Percentiles rank a stretch among this genome's conserved stretches.
These are phyloP conservation scores for Mycena leptocephala DNA, from an alignment of 768 basidiomycete species.

Conservation along the genomic window DNA sequence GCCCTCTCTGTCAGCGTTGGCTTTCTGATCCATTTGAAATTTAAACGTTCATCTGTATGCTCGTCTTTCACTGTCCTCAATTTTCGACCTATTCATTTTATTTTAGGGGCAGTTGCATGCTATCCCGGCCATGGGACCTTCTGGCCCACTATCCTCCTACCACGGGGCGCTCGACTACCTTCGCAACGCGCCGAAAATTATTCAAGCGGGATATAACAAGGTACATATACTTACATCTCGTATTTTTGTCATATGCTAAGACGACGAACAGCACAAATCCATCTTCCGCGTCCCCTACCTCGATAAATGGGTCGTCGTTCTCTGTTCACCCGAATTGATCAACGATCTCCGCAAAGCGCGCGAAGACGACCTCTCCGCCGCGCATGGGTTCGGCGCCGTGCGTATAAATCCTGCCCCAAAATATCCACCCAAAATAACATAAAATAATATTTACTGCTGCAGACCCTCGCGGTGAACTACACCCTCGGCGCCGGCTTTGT, in stretches of 20 bases:
- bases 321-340: conserved; percentile 58
- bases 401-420: neutral
- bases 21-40: neutral
- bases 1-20: neutral
- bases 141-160: conserved; percentile 50
- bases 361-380: conserved; percentile 51
- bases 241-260: too few relatives aligned
- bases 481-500: conserved; percentile 30
- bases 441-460: neutral
- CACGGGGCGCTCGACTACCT: conserved; percentile 44
- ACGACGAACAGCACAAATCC: conserved; percentile 29
- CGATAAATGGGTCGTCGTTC: conserved; percentile 62
- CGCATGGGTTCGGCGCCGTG: conserved; percentile 47
- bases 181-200: conserved; percentile 41
- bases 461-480: conserved; percentile 12
- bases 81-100: neutral
- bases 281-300: conserved; percentile 61
- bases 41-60: neutral
- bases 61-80: neutral
- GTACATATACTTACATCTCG: too few relatives aligned
- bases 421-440: neutral
- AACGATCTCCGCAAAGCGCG: conserved; percentile 64
- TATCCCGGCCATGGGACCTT: conserved; percentile 53
- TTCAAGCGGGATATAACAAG: conserved; percentile 52
- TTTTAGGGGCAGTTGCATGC: neutral